Evolutionary conservation across 2,329 filamentous ascomycete species (phyloP).

Genomic region (Ceratocystis lukuohia): DNA sequence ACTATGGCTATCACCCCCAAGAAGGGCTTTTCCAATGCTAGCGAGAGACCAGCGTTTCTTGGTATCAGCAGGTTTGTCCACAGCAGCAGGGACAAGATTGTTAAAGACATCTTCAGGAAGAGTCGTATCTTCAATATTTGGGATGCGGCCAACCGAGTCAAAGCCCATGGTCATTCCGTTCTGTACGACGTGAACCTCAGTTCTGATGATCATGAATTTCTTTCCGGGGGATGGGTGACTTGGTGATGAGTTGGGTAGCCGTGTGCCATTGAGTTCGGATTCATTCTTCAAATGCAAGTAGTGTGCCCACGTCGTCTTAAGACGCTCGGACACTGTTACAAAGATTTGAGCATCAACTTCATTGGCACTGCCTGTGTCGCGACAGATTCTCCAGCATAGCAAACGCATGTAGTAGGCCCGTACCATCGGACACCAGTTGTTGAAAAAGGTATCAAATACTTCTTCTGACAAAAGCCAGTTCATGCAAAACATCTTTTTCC

Average conservation of each 20-base stretch:
- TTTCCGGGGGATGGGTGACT: constrained; percentile 74
- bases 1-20: constrained; percentile 15
- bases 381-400: constrained; percentile 75
- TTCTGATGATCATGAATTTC: constrained; percentile 76
- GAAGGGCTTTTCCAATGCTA: constrained; percentile 48
- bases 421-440: constrained; percentile 93
- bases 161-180: constrained; percentile 38
- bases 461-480: constrained; percentile 62
- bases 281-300: constrained; percentile 61
- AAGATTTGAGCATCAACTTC: constrained; percentile 57
- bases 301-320: constrained; percentile 64
- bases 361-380: constrained; percentile 54
- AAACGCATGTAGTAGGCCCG: constrained; percentile 84
- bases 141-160: constrained; percentile 31
- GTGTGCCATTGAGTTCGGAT: constrained; percentile 35
- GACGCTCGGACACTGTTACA: constrained; percentile 48
- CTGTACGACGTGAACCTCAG: constrained; percentile 44
- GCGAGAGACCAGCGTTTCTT: constrained; percentile 53
- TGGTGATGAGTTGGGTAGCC: constrained; percentile 56
- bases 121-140: constrained; percentile 21
- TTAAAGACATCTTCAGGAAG: constrained; percentile 24
- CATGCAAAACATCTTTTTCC: constrained; percentile 58
- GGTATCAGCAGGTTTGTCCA: constrained; percentile 27
- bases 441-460: constrained; percentile 71
- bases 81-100: constrained; percentile 13